phyloP scores from a whole-genome alignment of 1,139 yeast species.

The Sugiyamaella neomexicana region DNA sequence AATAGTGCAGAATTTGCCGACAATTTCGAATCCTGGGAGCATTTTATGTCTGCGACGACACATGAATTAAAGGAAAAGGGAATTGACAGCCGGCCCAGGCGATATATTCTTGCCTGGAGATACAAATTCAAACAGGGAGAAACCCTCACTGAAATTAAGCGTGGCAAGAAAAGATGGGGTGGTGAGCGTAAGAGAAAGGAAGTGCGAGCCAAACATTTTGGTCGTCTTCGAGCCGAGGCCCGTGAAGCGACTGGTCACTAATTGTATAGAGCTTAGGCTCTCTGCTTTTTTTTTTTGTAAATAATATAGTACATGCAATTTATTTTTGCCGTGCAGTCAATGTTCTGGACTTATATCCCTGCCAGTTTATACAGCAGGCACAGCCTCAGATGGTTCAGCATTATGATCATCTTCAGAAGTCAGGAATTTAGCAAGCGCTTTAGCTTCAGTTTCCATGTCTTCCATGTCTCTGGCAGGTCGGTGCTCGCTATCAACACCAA shows the following conservation, averaged over 20 bases:
- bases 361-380: too few species aligned
- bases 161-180: constrained; percentile 76
- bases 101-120: constrained; percentile 48
- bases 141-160: constrained; percentile 57
- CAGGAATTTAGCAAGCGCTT: constrained; percentile 31
- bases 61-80: constrained; percentile 71
- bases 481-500: constrained; percentile 39
- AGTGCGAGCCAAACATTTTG: constrained; percentile 65
- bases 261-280: neutral
- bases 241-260: constrained; percentile 1
- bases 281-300: constrained; percentile 4
- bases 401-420: constrained; percentile 36
- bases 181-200: constrained; percentile 83
- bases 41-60: constrained; percentile 59
- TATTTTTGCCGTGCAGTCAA: too few species aligned
- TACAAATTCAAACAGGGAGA: constrained; percentile 57
- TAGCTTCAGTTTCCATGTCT: constrained; percentile 68
- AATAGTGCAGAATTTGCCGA: constrained; percentile 65
- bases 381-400: neutral
- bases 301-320: constrained; percentile 12
- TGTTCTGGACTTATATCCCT: too few species aligned
- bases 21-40: constrained; percentile 71
- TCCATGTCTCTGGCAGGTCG: constrained; percentile 51
- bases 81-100: constrained; percentile 70
- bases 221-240: constrained; percentile 30